Evolutionary conservation across 306 rosid genomes (phyloP).

Genomic region (Trifolium subterraneum): DNA sequence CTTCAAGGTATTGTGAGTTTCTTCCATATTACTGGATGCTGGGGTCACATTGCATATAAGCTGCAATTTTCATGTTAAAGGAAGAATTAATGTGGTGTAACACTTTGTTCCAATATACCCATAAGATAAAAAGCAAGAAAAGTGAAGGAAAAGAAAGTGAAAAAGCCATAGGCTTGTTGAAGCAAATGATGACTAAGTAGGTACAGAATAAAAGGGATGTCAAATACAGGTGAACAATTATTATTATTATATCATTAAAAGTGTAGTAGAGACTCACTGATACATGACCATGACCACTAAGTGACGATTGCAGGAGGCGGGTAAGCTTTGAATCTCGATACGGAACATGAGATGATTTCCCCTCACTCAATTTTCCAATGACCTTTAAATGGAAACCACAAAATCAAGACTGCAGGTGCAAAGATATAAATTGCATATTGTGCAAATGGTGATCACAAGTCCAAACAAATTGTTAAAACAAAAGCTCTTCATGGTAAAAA

Average conservation of each 20-base stretch:
- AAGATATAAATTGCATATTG: conserved; percentile 29
- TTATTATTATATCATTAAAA: conserved; percentile 19
- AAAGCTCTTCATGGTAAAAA: conserved; percentile 22
- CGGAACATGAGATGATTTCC: conserved; percentile 99
- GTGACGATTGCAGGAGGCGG: conserved; percentile 94
- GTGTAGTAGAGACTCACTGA: conserved; percentile 73
- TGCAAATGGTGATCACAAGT: conserved; percentile 6
- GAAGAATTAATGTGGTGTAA: conserved; percentile 36
- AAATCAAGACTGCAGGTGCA: conserved; percentile 38
- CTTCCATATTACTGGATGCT: conserved; percentile 99
- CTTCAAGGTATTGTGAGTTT: conserved; percentile 98
- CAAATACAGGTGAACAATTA: conserved; percentile 30
- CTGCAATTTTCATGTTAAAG: conserved; percentile 55
- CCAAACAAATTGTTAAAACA: conserved; percentile 21
- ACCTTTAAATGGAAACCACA: conserved; percentile 75
- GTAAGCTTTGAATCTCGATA: conserved; percentile 99
- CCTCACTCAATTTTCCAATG: conserved; percentile 96
- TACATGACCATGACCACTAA: conserved; percentile 95
- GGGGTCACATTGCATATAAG: conserved; percentile 99
- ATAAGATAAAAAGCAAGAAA: conserved; percentile 11
- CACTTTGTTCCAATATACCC: conserved; percentile 9
- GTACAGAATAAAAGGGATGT: conserved; percentile 13
- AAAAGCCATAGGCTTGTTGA: conserved; percentile 18
- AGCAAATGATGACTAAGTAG: conserved; percentile 14
- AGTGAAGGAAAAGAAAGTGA: conserved; percentile 5